These are phyloP conservation scores for Penicillium psychrosexuale DNA, from an alignment of 2,329 filamentous ascomycete species.

Conservation along the genomic window DNA sequence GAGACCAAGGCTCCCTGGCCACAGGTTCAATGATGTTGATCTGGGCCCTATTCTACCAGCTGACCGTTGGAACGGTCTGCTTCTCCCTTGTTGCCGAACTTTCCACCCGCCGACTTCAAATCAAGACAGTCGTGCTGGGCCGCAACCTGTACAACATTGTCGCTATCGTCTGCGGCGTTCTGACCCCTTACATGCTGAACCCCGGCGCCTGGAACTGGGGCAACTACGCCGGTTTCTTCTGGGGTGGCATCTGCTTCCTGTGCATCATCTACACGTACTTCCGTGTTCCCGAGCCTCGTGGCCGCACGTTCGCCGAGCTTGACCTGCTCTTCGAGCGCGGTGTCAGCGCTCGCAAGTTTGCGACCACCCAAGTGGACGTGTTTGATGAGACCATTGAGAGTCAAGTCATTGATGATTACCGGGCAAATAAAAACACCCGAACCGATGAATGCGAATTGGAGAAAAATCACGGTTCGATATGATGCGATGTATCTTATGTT, in stretches of 20 bases:
- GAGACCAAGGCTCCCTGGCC: constrained; percentile 63
- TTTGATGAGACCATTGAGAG: constrained; percentile 45
- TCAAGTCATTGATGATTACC: constrained; percentile 29
- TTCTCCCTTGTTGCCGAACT: constrained; percentile 86
- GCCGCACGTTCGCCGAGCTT: constrained; percentile 79
- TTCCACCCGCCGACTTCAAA: constrained; percentile 76
- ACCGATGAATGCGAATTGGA: constrained; percentile 55
- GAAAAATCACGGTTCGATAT: constrained; percentile 37
- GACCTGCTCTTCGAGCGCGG: constrained; percentile 77
- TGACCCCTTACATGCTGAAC: constrained; percentile 93
- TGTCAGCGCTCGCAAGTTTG: constrained; percentile 70
- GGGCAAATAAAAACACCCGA: constrained; percentile 47
- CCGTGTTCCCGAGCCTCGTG: constrained; percentile 73
- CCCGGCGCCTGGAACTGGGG: constrained; percentile 82
- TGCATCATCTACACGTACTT: constrained; percentile 82
- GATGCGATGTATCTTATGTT: constrained; percentile 20
- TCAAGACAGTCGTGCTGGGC: constrained; percentile 87
- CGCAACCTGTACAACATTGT: constrained; percentile 79
- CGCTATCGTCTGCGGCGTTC: constrained; percentile 73
- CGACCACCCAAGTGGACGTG: constrained; percentile 54
- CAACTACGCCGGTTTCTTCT: constrained; percentile 85
- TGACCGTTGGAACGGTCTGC: constrained; percentile 83
- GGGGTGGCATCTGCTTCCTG: constrained; percentile 74
- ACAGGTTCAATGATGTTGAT: constrained; percentile 82
- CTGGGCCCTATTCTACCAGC: constrained; percentile 80